Conservation (phyloP, 2,329 filamentous ascomycete genomes). For the Talaromyces islandicus region DNA sequence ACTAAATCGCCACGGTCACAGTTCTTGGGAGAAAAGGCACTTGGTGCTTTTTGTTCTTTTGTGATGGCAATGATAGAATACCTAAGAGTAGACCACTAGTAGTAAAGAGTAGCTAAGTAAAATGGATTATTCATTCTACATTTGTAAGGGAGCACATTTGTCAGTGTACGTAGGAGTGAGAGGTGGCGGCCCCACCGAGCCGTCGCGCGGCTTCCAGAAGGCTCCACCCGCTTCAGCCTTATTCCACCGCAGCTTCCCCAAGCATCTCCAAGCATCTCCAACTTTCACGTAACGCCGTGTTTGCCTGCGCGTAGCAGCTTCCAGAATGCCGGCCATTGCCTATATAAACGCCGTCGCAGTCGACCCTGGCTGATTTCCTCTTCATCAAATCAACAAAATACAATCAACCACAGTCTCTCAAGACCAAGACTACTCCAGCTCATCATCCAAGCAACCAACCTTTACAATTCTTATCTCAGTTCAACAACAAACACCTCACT, state of each 20-base stretch:
- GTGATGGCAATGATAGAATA: too few relatives aligned
- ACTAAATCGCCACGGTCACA: background rate
- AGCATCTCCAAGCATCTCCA: slow-evolving; percentile 4
- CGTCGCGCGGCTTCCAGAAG: slow-evolving; percentile 6
- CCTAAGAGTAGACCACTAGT: too few relatives aligned
- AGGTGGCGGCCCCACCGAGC: background rate
- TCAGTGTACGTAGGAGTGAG: background rate
- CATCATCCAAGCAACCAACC: background rate
- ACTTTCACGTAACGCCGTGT: background rate
- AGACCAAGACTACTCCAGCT: background rate
- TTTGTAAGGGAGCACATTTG: background rate
- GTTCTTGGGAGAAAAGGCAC: too few relatives aligned
- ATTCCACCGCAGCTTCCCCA: background rate
- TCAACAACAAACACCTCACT: too few relatives aligned
- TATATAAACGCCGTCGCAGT: slow-evolving; percentile 4
- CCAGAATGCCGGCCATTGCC: slow-evolving; percentile 3
- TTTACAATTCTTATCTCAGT: background rate
- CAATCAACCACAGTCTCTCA: background rate
- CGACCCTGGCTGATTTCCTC: background rate
- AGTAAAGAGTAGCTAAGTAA: too few relatives aligned
- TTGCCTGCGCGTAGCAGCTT: slow-evolving; percentile 1
- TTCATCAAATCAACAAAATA: slow-evolving; percentile 3
- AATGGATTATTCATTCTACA: background rate
- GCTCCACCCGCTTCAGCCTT: slow-evolving; percentile 4
- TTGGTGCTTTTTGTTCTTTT: too few relatives aligned